These are phyloP conservation scores for Populus euphratica DNA, from an alignment of 345 rosid genomes.

Conservation along the genomic window DNA sequence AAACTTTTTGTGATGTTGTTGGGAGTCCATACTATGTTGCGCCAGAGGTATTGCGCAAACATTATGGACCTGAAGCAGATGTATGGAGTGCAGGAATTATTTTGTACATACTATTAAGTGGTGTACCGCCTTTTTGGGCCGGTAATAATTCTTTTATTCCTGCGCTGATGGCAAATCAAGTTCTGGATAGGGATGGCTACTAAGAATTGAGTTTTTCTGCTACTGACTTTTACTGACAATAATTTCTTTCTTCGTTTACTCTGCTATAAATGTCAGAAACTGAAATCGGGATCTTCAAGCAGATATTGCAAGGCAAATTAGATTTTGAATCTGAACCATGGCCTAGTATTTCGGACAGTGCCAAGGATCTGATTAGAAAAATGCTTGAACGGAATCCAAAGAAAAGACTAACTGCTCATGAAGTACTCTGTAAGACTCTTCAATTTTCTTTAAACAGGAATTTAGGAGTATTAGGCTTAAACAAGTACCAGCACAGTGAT, in stretches of 20 bases:
- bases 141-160: slow-evolving; percentile 36
- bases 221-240: background rate
- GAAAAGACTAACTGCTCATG: slow-evolving; percentile 67
- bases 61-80: slow-evolving; percentile 66
- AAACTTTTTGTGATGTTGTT: slow-evolving; percentile 58
- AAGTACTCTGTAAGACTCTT: slow-evolving; percentile 60
- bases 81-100: slow-evolving; percentile 88
- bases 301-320: slow-evolving; percentile 61
- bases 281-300: slow-evolving; percentile 66
- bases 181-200: background rate
- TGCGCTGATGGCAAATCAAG: slow-evolving; percentile 9
- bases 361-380: slow-evolving; percentile 66
- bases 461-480: background rate
- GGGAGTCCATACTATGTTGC: slow-evolving; percentile 86
- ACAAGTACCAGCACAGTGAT: background rate
- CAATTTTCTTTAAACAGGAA: background rate
- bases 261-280: slow-evolving; percentile 41
- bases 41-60: slow-evolving; percentile 70
- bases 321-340: slow-evolving; percentile 66
- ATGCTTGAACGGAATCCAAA: slow-evolving; percentile 64
- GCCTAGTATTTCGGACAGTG: slow-evolving; percentile 73
- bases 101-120: slow-evolving; percentile 63
- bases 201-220: slow-evolving; percentile 1
- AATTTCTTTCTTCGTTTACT: slow-evolving; percentile 10
- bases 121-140: slow-evolving; percentile 84